phyloP scores from a whole-genome alignment of 2,329 filamentous ascomycete species.

The Fusarium sp. region DNA sequence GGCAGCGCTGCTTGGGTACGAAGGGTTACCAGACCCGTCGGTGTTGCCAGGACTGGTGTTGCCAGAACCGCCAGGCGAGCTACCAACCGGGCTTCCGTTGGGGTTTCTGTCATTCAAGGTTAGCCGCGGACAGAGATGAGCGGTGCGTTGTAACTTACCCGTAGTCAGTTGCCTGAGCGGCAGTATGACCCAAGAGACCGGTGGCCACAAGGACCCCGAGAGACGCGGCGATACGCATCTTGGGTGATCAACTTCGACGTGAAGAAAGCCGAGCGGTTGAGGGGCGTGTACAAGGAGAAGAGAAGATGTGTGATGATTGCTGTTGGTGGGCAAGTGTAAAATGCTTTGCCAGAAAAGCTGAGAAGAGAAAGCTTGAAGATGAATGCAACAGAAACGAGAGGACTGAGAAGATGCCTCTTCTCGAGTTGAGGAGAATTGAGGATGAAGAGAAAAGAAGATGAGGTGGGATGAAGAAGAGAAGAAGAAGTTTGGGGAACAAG shows the following conservation, averaged over 20 bases:
- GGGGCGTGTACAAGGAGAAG: background rate
- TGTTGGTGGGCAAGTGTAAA: constrained; percentile 9
- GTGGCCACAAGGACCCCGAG: constrained; percentile 50
- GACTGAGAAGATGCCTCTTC: constrained; percentile 20
- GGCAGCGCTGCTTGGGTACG: constrained; percentile 18
- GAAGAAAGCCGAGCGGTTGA: background rate
- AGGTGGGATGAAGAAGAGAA: constrained; percentile 18
- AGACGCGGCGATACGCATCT: constrained; percentile 52
- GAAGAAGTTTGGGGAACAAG: constrained; percentile 4
- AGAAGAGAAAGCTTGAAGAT: constrained; percentile 20
- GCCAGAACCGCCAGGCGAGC: constrained; percentile 13
- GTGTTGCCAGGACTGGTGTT: constrained; percentile 21
- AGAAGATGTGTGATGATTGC: background rate
- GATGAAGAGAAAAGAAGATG: constrained; percentile 25
- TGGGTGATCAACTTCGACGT: constrained; percentile 25
- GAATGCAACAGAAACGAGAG: constrained; percentile 23
- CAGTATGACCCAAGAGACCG: constrained; percentile 46
- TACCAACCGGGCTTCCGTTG: constrained; percentile 13
- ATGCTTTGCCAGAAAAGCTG: constrained; percentile 8
- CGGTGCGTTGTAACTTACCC: constrained; percentile 42
- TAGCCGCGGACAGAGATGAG: background rate
- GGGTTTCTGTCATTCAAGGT: constrained; percentile 20
- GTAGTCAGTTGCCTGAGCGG: constrained; percentile 46
- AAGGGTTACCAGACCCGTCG: constrained; percentile 21
- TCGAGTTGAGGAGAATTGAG: constrained; percentile 19